Evolutionary conservation across 805 yeast genomes (phyloP), one percentile per base, ranked within the genome.

Genomic region (Henningerozyma blattae): DNA sequence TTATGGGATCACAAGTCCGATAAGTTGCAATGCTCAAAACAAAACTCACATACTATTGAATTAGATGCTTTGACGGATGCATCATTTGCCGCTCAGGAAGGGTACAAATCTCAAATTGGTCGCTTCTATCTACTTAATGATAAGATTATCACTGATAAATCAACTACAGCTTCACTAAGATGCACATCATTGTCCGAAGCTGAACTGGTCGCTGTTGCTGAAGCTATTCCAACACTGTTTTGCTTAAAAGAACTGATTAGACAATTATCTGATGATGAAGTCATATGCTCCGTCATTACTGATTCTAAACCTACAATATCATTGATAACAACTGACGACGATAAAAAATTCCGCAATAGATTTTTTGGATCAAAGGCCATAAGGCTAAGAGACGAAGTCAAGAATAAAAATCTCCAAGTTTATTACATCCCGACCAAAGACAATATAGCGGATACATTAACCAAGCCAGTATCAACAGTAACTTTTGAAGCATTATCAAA

Each of bases 331-430:
- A 24, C 20, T 16, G 22, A 35, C 17, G 31, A 27, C 5, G 28
- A 27, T 17, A n/a, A n/a, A n/a, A 35, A 32, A 24, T 28, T 22
- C 15, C 15, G 35, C 14, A 35, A 32, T 19, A 28, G 24, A 24
- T 32, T 35, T 13, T 35, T 35, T 12, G 40, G 36, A 9, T 30
- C 28, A 22, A 33, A 33, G 15, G 36, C 34, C 15, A 33, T 27
- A 20, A 26, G 36, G 18, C 30, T 36, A 4, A 33, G 36, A 27
- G 33, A 36, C 10, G 33, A 32, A 18, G 26, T 20, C 16, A n/a
- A 20, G 12, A 13, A 7, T 4, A 14, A 16, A 8, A 19, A 24
- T 4, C 15, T 33, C 4, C 15, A 26, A 15, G 20, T 36, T 25
- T 18, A 19, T 15, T 30, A 36, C 30, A 29, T 36, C 15, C 18